Base-by-base conservation (phyloP, 805 yeast species). In the Nakazawaea molendinolei region DNA sequence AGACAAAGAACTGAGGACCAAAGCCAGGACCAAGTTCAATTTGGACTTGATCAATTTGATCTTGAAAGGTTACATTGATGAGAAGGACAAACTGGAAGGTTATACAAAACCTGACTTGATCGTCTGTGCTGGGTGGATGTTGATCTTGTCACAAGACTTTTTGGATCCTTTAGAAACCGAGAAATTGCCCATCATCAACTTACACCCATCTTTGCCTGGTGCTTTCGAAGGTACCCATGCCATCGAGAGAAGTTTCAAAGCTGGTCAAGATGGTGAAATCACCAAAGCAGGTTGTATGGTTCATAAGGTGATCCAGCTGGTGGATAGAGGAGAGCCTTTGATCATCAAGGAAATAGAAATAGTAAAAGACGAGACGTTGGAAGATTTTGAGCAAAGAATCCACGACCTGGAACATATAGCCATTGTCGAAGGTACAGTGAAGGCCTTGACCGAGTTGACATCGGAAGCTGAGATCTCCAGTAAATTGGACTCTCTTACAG, bases 41-140 rank as follows among this genome's bases (percentile, higher is more conserved):
- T 53, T 58, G 28, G 96, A 92, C 44, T 67, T 92, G 29, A 90
- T 95, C 8, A 62, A 71, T 33, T 51, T 80, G 17, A 74, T 92
- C 16, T 55, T 85, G 17, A 54, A 65, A 38, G 79, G 79, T 5
- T 49, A 53, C 27, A 52, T 51, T 21, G 61, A 58, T 13, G 72
- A 65, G 10, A 53, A 47, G 6, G 27, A 41, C 19, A 53, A 46
- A n/a, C 10, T 19, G 16, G 31, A 44, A 4, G 43, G 49, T 2
- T 68, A 74, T 36, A 47, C 56, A 22, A 69, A 69, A 45, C 97
- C 97, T 4, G 85, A 84, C 46, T 67, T 92, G 44, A 78, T 92
- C 27, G 97, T 92, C 5, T 92, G 98, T 61, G 98, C 98, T 4
- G 98, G 98, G 2, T 92, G 98, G 98, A 80, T 92, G 89, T 71